Evolutionary conservation across 2,329 filamentous ascomycete species (phyloP).

Genomic region (Dothideomycetidae sp.): DNA sequence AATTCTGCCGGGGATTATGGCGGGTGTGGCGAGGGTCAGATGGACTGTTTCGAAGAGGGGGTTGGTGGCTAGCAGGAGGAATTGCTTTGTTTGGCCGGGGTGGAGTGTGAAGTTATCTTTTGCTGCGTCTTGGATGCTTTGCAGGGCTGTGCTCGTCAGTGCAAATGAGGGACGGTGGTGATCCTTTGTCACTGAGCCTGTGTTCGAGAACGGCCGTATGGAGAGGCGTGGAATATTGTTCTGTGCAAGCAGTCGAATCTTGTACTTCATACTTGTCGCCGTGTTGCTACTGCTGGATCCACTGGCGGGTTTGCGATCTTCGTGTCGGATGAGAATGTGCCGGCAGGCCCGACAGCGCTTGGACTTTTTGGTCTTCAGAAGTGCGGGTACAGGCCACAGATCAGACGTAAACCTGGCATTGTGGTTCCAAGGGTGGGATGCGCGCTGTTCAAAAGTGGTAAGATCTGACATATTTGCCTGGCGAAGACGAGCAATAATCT

Average conservation of each 20-base stretch:
- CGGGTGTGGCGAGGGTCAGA: slow-evolving; percentile 74
- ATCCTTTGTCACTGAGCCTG: slow-evolving; percentile 36
- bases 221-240: slow-evolving; percentile 76
- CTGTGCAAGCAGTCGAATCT: slow-evolving; percentile 72
- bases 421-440: slow-evolving; percentile 29
- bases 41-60: slow-evolving; percentile 84
- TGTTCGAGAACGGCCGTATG: slow-evolving; percentile 46
- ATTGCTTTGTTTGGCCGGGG: slow-evolving; percentile 49
- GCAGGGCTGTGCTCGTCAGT: slow-evolving; percentile 21
- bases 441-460: slow-evolving; percentile 37
- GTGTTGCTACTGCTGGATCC: slow-evolving; percentile 28
- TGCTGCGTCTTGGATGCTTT: slow-evolving; percentile 17
- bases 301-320: slow-evolving; percentile 65
- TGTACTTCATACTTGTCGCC: slow-evolving; percentile 46
- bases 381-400: slow-evolving; percentile 65
- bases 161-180: slow-evolving; percentile 32
- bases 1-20: slow-evolving; percentile 61
- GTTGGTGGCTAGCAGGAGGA: slow-evolving; percentile 81
- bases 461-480: slow-evolving; percentile 56
- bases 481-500: slow-evolving; percentile 40
- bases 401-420: slow-evolving; percentile 52
- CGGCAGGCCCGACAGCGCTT: slow-evolving; percentile 88
- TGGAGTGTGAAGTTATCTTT: slow-evolving; percentile 15
- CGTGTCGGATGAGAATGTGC: slow-evolving; percentile 89
- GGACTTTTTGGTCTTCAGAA: slow-evolving; percentile 80